phyloP scores from a whole-genome alignment of 805 yeast genomes.

The Gaillardinia entomophila region DNA sequence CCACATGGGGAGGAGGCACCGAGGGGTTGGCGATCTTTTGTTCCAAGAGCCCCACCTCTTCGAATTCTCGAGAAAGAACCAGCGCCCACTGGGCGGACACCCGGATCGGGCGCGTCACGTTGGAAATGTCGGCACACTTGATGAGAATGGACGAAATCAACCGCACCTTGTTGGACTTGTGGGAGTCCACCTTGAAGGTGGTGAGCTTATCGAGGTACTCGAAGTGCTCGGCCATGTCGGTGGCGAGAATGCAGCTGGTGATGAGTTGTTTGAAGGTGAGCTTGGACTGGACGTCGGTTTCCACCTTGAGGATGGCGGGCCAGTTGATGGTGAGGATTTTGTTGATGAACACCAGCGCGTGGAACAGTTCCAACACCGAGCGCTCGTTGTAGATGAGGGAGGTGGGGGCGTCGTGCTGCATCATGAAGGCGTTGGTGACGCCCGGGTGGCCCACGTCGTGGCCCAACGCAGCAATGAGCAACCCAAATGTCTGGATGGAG shows the following conservation, averaged over 20 bases:
- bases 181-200: conserved; percentile 10
- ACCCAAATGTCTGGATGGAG: conserved; percentile 46
- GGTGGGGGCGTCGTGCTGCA: conserved; percentile 54
- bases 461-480: conserved; percentile 80
- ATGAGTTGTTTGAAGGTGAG: conserved; percentile 23
- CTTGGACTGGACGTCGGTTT: conserved; percentile 33
- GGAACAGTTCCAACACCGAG: conserved; percentile 80
- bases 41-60: conserved; percentile 56
- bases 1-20: conserved; percentile 4
- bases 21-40: conserved; percentile 12
- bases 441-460: conserved; percentile 98
- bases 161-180: conserved; percentile 16
- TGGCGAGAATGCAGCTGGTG: conserved; percentile 39
- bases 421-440: conserved; percentile 72
- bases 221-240: conserved; percentile 91
- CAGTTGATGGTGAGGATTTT: conserved; percentile 28
- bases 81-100: conserved; percentile 85
- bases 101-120: conserved; percentile 75
- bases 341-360: conserved; percentile 56
- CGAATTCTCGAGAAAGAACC: conserved; percentile 71
- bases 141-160: conserved; percentile 65
- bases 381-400: conserved; percentile 55
- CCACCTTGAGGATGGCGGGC: conserved; percentile 25
- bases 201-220: conserved; percentile 57
- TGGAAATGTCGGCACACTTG: conserved; percentile 94